These are phyloP conservation scores for Paraconiothyrium sp. DNA, from an alignment of 2,329 filamentous ascomycete genomes.

Conservation along the genomic window DNA sequence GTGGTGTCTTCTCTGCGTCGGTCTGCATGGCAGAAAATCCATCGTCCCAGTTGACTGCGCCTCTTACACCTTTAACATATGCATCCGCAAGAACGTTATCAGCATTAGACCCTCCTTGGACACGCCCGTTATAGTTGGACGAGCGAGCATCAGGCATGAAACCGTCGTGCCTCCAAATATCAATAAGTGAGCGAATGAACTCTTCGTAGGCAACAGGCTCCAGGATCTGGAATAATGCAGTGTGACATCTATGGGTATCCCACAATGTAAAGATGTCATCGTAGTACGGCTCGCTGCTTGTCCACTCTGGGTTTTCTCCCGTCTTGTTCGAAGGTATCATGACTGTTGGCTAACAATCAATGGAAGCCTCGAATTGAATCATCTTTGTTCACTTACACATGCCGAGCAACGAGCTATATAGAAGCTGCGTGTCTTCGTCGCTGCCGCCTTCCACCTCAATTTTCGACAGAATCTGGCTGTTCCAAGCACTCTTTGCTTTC, in stretches of 20 bases:
- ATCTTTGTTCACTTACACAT: constrained; percentile 55
- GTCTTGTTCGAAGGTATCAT: constrained; percentile 75
- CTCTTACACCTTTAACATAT: constrained; percentile 73
- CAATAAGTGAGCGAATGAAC: constrained; percentile 72
- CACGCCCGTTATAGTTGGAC: constrained; percentile 74
- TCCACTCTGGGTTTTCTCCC: constrained; percentile 75
- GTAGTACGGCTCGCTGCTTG: constrained; percentile 72
- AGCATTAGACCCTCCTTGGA: constrained; percentile 74
- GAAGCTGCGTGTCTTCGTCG: constrained; percentile 63
- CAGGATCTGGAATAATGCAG: constrained; percentile 71
- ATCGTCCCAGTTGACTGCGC: constrained; percentile 68
- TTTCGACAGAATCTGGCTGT: constrained; percentile 69
- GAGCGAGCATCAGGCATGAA: constrained; percentile 73
- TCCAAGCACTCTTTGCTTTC: constrained; percentile 66
- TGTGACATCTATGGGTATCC: constrained; percentile 71
- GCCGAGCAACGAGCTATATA: constrained; percentile 76
- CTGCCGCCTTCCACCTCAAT: constrained; percentile 69
- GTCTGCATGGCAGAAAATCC: constrained; percentile 67
- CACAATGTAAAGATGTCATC: constrained; percentile 77
- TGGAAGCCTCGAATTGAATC: not conserved
- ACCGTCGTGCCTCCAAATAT: constrained; percentile 72
- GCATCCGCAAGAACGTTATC: constrained; percentile 79
- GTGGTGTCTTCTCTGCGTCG: constrained; percentile 71
- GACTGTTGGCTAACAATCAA: constrained; percentile 33
- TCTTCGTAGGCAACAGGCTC: constrained; percentile 71